Evolutionary conservation across 2,329 filamentous ascomycete genomes (phyloP).

Genomic region (Paracoccidioides lutzii): DNA sequence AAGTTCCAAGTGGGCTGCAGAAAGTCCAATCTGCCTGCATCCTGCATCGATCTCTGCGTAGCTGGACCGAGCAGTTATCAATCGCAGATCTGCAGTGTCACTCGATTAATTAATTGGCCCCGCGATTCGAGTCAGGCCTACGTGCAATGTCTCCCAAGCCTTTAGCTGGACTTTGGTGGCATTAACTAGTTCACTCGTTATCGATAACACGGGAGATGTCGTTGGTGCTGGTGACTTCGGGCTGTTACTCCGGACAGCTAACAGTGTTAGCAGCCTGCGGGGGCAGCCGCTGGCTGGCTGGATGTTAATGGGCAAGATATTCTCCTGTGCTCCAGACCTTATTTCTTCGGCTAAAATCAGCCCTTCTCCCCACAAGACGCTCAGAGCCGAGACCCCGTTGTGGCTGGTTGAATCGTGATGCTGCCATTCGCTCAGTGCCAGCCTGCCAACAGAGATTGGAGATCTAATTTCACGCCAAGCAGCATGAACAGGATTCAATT

Average conservation of each 20-base stretch:
- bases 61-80: neutral
- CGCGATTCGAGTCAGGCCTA: neutral
- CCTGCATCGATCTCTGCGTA: neutral
- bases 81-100: neutral
- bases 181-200: neutral
- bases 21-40: neutral
- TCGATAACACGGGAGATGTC: neutral
- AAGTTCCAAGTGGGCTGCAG: neutral
- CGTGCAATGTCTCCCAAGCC: neutral
- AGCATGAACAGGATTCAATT: neutral
- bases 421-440: neutral
- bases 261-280: too few species aligned
- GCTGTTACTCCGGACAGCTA: neutral
- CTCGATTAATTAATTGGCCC: neutral
- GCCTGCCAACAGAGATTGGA: neutral
- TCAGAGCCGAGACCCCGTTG: too few species aligned
- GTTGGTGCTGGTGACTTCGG: neutral
- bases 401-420: neutral
- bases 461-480: neutral
- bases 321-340: too few species aligned
- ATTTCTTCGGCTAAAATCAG: too few species aligned
- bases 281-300: too few species aligned
- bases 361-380: too few species aligned
- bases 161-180: neutral
- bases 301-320: too few species aligned